Conservation (phyloP, 371 early-diverging fungal genomes). For the Nematocida homosporus region DNA sequence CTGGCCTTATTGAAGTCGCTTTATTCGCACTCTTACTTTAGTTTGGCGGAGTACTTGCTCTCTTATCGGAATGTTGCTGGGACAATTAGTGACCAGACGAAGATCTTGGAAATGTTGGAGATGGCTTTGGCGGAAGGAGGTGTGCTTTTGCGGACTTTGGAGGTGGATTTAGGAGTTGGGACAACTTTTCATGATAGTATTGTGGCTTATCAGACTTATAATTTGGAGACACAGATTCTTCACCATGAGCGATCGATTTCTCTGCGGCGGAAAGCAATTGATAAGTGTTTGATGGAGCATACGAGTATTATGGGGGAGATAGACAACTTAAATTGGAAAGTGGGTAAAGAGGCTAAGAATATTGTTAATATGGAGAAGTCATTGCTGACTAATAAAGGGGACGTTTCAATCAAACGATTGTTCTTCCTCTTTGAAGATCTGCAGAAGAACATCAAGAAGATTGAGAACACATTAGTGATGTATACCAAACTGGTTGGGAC, state of each 20-base stretch:
- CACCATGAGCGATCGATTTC: constrained; percentile 38
- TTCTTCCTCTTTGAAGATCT: constrained; percentile 48
- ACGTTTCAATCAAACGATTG: constrained; percentile 31
- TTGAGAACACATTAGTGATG: constrained; percentile 4
- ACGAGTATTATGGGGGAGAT: constrained; percentile 29
- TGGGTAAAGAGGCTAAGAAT: constrained; percentile 44
- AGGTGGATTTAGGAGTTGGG: neutral
- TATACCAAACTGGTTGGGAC: constrained; percentile 6
- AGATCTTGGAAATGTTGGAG: neutral
- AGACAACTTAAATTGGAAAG: constrained; percentile 33
- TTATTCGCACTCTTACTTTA: constrained; percentile 2
- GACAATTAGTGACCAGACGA: neutral
- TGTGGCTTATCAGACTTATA: neutral
- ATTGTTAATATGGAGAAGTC: constrained; percentile 49
- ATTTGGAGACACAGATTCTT: constrained; percentile 22
- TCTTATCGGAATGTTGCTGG: neutral
- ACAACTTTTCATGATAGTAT: neutral
- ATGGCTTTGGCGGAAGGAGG: neutral
- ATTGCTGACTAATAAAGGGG: neutral
- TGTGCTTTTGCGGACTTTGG: neutral
- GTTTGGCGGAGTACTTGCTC: constrained; percentile 1
- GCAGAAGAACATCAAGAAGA: constrained; percentile 14
- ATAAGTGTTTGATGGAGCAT: constrained; percentile 4
- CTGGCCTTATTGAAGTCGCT: neutral
- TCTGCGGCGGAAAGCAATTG: constrained; percentile 2